phyloP scores from a whole-genome alignment of 1,139 yeast species.

The Kurtzmaniella quercitrusa region DNA sequence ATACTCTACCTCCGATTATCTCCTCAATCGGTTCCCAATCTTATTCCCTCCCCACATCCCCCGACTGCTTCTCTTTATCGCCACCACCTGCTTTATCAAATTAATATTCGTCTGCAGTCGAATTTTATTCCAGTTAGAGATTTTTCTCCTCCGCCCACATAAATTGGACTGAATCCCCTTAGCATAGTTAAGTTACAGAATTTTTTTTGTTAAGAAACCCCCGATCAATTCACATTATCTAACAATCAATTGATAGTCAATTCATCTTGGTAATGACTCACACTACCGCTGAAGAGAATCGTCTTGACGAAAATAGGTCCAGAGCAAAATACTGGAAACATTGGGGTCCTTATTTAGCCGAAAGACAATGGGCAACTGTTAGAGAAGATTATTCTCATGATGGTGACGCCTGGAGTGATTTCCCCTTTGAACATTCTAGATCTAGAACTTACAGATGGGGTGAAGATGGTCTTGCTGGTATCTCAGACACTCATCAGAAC shows the following conservation, averaged over 20 bases:
- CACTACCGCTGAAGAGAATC: constrained; percentile 59
- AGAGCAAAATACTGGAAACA: constrained; percentile 69
- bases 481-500: constrained; percentile 79
- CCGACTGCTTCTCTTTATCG: not conserved
- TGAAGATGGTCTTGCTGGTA: constrained; percentile 94
- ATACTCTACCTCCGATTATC: too few species aligned
- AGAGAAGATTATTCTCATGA: constrained; percentile 84
- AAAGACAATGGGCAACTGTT: constrained; percentile 93
- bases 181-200: not conserved
- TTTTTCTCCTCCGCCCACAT: not conserved
- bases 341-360: constrained; percentile 93
- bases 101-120: not conserved
- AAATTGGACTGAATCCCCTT: not conserved
- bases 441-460: constrained; percentile 93
- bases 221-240: not conserved
- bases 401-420: constrained; percentile 93
- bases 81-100: not conserved
- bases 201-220: not conserved
- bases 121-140: not conserved
- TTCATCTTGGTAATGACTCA: constrained; percentile 5
- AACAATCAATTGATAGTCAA: not conserved
- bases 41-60: too few species aligned
- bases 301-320: constrained; percentile 57
- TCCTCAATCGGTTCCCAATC: too few species aligned
- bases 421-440: constrained; percentile 83